phyloP scores from a whole-genome alignment of 1,284 basidiomycete species.

The Fistulina hepatica region DNA sequence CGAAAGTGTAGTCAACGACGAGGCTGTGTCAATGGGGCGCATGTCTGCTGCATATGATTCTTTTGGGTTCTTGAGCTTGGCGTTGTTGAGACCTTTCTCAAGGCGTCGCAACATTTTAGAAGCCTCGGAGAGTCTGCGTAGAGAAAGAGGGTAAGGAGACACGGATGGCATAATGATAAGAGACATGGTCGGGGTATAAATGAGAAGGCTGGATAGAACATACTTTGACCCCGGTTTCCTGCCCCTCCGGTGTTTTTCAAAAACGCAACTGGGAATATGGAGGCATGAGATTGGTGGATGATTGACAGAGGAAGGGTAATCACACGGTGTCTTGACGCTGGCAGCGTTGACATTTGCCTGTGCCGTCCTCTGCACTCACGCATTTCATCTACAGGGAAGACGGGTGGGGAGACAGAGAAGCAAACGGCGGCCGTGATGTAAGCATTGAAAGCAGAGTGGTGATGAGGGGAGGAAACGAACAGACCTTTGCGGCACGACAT shows the following conservation, averaged over 20 bases:
- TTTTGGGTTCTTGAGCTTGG: conserved; percentile 56
- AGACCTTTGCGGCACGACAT: conserved; percentile 70
- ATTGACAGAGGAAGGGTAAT: conserved; percentile 15
- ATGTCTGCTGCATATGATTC: conserved; percentile 16
- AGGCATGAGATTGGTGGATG: conserved; percentile 12
- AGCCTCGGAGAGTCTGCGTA: conserved; percentile 62
- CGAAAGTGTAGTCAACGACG: conserved; percentile 25
- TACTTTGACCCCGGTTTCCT: conserved; percentile 84
- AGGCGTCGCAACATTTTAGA: conserved; percentile 78
- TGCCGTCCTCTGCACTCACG: conserved; percentile 72
- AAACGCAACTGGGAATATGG: conserved; percentile 46
- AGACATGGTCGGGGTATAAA: conserved; percentile 9
- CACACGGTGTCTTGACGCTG: conserved; percentile 67
- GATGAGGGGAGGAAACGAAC: conserved; percentile 14
- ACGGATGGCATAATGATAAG: too few relatives aligned
- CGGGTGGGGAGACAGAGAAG: conserved; percentile 12
- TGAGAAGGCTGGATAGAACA: conserved; percentile 16
- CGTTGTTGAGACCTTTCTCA: conserved; percentile 69
- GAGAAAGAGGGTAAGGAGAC: conserved; percentile 5
- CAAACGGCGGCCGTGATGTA: too few relatives aligned
- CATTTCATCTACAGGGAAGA: conserved; percentile 63
- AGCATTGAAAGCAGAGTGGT: too few relatives aligned
- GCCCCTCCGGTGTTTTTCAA: conserved; percentile 77
- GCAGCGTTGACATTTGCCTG: conserved; percentile 66
- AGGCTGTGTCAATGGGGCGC: conserved; percentile 15